phyloP scores from a whole-genome alignment of 2,329 filamentous ascomycete genomes.

The Ophiocordyceps robertsii region DNA sequence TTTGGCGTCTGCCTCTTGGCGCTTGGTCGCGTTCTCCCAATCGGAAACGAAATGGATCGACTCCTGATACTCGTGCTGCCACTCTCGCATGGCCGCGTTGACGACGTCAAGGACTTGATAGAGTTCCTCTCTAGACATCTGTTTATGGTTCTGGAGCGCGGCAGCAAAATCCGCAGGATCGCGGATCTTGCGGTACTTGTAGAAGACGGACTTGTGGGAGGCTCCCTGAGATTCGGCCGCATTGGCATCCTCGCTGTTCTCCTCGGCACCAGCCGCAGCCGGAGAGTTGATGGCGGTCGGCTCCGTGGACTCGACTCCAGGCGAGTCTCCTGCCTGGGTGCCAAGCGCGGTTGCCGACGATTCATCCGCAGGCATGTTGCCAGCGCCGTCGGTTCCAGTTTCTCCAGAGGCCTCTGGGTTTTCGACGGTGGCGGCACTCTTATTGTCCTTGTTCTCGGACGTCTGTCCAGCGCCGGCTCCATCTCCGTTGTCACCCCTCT shows the following conservation, averaged over 20 bases:
- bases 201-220: slow-evolving; percentile 17
- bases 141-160: slow-evolving; percentile 34
- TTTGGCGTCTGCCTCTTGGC: slow-evolving; percentile 33
- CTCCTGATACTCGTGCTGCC: slow-evolving; percentile 40
- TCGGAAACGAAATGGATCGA: slow-evolving; percentile 39
- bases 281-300: slow-evolving; percentile 23
- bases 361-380: slow-evolving; percentile 18
- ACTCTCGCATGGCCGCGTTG: slow-evolving; percentile 32
- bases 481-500: background rate
- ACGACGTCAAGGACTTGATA: slow-evolving; percentile 29
- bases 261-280: slow-evolving; percentile 18
- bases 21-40: slow-evolving; percentile 41
- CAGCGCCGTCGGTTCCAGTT: slow-evolving; percentile 12
- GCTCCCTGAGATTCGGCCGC: slow-evolving; percentile 22
- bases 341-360: slow-evolving; percentile 22
- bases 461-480: slow-evolving; percentile 2
- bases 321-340: slow-evolving; percentile 25
- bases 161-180: slow-evolving; percentile 34
- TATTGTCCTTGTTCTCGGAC: slow-evolving; percentile 2
- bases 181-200: slow-evolving; percentile 35
- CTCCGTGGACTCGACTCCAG: slow-evolving; percentile 23
- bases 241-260: slow-evolving; percentile 17
- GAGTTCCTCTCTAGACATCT: slow-evolving; percentile 32
- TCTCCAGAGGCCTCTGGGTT: background rate
- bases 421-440: slow-evolving; percentile 15